A percentile compares a stretch with the other conserved stretches of the same genome.
Conservation (phyloP, 352 stramenopile genomes). For the Globisporangium canariense region DNA sequence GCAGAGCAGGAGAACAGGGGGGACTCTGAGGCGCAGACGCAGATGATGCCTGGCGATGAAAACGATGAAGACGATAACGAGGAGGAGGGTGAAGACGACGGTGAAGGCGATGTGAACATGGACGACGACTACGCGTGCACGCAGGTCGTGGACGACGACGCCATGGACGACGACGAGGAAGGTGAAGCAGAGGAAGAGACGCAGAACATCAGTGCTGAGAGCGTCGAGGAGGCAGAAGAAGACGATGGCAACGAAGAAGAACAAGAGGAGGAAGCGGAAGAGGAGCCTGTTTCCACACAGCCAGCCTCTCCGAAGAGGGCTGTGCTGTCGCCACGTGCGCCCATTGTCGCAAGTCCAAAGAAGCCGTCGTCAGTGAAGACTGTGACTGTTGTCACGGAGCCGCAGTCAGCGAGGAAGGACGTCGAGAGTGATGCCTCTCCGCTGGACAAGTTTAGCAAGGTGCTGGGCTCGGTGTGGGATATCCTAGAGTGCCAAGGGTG, state of each 20-base stretch:
- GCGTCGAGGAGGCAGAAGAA: neutral
- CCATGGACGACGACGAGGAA: slow-evolving; percentile 5
- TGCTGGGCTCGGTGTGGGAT: slow-evolving; percentile 42
- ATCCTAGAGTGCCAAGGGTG: slow-evolving; percentile 52
- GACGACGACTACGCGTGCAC: slow-evolving; percentile 5
- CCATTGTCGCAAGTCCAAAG: neutral
- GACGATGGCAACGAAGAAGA: slow-evolving; percentile 9
- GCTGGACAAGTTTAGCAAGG: slow-evolving; percentile 38
- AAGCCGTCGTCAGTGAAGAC: neutral
- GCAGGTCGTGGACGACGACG: slow-evolving; percentile 15
- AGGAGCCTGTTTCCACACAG: neutral
- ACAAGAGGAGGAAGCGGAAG: neutral
- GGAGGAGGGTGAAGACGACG: slow-evolving; percentile 32
- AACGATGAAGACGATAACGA: slow-evolving; percentile 11
- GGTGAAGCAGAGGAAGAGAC: slow-evolving; percentile 1
- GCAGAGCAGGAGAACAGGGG: slow-evolving; percentile 19
- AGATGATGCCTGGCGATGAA: slow-evolving; percentile 11
- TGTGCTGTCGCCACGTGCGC: neutral
- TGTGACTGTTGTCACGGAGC: neutral
- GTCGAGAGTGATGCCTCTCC: slow-evolving; percentile 16
- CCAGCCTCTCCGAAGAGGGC: neutral
- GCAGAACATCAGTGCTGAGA: neutral
- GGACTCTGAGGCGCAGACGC: slow-evolving; percentile 2
- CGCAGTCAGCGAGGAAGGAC: neutral
- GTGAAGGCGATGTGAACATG: slow-evolving; percentile 15